Percentiles rank a stretch among this genome's conserved stretches.
phyloP scores from a whole-genome alignment of 2,329 filamentous ascomycete species.

The Stagonosporopsis chrysanthemi region DNA sequence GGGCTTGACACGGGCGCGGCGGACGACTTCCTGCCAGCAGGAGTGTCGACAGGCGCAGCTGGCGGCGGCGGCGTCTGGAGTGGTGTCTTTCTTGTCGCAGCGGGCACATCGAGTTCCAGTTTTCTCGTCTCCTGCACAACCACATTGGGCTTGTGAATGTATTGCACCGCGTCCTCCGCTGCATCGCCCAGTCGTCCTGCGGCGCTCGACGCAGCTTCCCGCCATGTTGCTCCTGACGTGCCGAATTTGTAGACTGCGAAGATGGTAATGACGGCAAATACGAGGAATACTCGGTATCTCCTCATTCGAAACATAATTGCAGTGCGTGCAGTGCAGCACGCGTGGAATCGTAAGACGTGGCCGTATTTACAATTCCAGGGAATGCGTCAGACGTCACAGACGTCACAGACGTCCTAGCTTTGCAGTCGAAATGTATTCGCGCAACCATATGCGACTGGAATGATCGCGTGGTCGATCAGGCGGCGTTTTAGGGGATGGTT shows the following conservation, averaged over 20 bases:
- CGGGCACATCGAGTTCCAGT: constrained; percentile 41
- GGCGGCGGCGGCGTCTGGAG: constrained; percentile 43
- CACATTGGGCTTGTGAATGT: constrained; percentile 31
- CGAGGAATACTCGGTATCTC: constrained; percentile 67
- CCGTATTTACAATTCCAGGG: constrained; percentile 8
- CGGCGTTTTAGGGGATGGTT: constrained; percentile 2
- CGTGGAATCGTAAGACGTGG: constrained; percentile 19
- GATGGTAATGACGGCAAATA: constrained; percentile 63
- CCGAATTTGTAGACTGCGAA: constrained; percentile 63
- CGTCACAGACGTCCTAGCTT: background rate
- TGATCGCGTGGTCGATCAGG: constrained; percentile 1
- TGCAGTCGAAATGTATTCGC: background rate
- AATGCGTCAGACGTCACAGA: background rate
- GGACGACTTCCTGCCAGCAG: constrained; percentile 27
- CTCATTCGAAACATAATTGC: constrained; percentile 64
- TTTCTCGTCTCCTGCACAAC: constrained; percentile 45
- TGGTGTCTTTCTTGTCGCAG: constrained; percentile 34
- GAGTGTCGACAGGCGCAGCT: constrained; percentile 9
- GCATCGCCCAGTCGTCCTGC: constrained; percentile 26
- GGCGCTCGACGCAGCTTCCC: constrained; percentile 32
- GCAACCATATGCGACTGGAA: background rate
- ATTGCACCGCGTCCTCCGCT: constrained; percentile 28
- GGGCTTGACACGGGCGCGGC: constrained; percentile 21
- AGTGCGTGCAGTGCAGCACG: constrained; percentile 14
- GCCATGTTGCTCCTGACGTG: constrained; percentile 53